These are phyloP conservation scores for Morella rubra DNA, from an alignment of 306 rosid species.

Conservation along the genomic window DNA sequence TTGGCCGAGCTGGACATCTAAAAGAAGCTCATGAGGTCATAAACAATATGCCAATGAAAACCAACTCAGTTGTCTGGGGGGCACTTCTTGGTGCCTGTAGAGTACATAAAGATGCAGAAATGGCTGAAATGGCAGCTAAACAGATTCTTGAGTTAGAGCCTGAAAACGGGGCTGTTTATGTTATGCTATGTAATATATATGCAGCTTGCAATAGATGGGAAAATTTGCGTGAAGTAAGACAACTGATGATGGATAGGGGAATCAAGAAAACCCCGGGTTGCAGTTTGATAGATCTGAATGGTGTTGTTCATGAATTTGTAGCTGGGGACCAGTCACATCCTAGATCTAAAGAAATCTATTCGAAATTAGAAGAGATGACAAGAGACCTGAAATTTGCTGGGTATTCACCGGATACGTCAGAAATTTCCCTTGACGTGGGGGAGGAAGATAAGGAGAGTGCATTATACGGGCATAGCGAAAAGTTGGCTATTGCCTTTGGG, in stretches of 20 bases:
- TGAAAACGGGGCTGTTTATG: constrained; percentile 70
- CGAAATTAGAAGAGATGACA: constrained; percentile 54
- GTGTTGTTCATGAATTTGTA: constrained; percentile 74
- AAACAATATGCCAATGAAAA: constrained; percentile 66
- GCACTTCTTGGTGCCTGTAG: constrained; percentile 88
- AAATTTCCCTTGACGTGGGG: constrained; percentile 84
- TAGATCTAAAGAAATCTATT: constrained; percentile 58
- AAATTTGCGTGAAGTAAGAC: constrained; percentile 46
- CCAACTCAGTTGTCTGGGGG: constrained; percentile 87
- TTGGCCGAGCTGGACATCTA: constrained; percentile 73
- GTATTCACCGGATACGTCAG: constrained; percentile 73
- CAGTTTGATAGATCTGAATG: constrained; percentile 83
- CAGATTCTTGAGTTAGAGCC: constrained; percentile 75
- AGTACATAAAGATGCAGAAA: constrained; percentile 66
- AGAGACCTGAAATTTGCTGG: constrained; percentile 59
- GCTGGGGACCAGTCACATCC: constrained; percentile 88
- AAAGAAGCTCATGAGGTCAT: constrained; percentile 67
- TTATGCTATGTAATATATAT: constrained; percentile 70
- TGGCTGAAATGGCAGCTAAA: constrained; percentile 75
- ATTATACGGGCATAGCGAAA: constrained; percentile 68
- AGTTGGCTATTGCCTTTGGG: constrained; percentile 78
- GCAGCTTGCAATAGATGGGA: constrained; percentile 76
- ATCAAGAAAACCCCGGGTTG: constrained; percentile 92
- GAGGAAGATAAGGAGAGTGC: constrained; percentile 85
- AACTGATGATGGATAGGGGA: constrained; percentile 61